phyloP scores from a whole-genome alignment of 2,329 filamentous ascomycete species.

The Alternaria hordeiaustralica region DNA sequence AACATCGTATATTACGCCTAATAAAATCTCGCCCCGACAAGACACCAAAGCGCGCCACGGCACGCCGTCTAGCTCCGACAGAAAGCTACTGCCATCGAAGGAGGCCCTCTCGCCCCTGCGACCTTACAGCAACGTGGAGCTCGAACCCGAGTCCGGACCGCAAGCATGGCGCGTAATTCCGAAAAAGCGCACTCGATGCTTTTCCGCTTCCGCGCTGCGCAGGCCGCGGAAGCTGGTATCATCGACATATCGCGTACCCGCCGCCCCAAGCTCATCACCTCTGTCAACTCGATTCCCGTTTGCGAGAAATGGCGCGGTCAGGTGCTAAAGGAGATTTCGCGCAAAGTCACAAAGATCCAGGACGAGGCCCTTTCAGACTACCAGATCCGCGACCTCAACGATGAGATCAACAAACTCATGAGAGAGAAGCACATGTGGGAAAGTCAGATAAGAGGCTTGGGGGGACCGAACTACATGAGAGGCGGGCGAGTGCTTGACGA shows the following conservation, averaged over 20 bases:
- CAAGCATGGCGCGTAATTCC: conserved; percentile 80
- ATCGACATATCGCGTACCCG: conserved; percentile 90
- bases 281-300: conserved; percentile 79
- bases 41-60: conserved; percentile 10
- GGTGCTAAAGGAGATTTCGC: conserved; percentile 94
- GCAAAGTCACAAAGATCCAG: conserved; percentile 96
- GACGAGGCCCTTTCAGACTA: conserved; percentile 90
- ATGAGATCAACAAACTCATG: conserved; percentile 99
- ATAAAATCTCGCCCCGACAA: conserved; percentile 8
- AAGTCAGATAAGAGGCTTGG: conserved; percentile 90
- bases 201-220: conserved; percentile 97
- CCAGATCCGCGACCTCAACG: conserved; percentile 96
- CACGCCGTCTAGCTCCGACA: conserved; percentile 7
- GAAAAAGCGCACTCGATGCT: conserved; percentile 99
- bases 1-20: conserved; percentile 13
- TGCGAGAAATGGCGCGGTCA: conserved; percentile 99
- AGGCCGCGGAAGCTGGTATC: conserved; percentile 94
- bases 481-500: conserved; percentile 63
- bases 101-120: neutral
- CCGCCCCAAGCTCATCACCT: conserved; percentile 88
- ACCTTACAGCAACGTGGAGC: neutral
- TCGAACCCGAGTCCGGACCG: conserved; percentile 13
- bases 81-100: neutral
- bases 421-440: conserved; percentile 99
- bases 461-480: conserved; percentile 97